phyloP scores from a whole-genome alignment of 2,329 filamentous ascomycete species.

The Pseudogymnoascus sp. region DNA sequence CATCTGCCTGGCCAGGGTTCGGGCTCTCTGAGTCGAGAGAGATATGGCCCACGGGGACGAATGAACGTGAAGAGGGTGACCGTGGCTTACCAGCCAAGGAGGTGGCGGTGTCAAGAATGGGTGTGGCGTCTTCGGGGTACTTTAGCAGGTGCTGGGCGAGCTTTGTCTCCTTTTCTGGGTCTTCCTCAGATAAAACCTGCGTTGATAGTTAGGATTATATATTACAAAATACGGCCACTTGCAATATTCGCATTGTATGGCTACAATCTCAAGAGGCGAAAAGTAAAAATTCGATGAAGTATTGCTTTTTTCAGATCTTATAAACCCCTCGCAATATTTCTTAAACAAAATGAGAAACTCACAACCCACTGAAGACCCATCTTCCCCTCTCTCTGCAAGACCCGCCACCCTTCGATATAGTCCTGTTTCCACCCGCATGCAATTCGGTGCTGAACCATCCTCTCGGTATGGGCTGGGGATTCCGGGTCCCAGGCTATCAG shows the following conservation, averaged over 20 bases:
- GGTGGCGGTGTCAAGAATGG: slow-evolving; percentile 18
- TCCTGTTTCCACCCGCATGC: slow-evolving; percentile 39
- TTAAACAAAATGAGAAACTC: background rate
- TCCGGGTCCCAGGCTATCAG: slow-evolving; percentile 39
- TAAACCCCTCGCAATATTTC: background rate
- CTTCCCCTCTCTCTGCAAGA: slow-evolving; percentile 15
- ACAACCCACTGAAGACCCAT: slow-evolving; percentile 23
- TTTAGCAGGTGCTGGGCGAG: slow-evolving; percentile 16
- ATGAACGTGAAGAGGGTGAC: slow-evolving; percentile 12
- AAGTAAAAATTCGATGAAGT: background rate
- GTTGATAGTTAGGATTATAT: slow-evolving; percentile 8
- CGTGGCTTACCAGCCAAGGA: slow-evolving; percentile 17
- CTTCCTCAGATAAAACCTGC: slow-evolving; percentile 14
- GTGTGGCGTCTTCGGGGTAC: slow-evolving; percentile 16
- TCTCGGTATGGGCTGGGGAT: slow-evolving; percentile 32
- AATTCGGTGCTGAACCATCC: slow-evolving; percentile 37
- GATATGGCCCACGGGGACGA: slow-evolving; percentile 24
- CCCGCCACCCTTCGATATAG: slow-evolving; percentile 25
- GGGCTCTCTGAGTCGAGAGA: slow-evolving; percentile 16
- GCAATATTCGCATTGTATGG: background rate
- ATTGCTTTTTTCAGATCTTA: background rate
- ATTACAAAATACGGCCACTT: background rate
- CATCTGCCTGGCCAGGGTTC: slow-evolving; percentile 9
- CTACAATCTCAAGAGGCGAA: background rate
- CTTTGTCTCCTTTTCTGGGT: slow-evolving; percentile 16